Evolutionary conservation across 83 land plant genomes (phyloP), one percentile per base, ranked within the genome.

Genomic region (Larix sibirica): DNA sequence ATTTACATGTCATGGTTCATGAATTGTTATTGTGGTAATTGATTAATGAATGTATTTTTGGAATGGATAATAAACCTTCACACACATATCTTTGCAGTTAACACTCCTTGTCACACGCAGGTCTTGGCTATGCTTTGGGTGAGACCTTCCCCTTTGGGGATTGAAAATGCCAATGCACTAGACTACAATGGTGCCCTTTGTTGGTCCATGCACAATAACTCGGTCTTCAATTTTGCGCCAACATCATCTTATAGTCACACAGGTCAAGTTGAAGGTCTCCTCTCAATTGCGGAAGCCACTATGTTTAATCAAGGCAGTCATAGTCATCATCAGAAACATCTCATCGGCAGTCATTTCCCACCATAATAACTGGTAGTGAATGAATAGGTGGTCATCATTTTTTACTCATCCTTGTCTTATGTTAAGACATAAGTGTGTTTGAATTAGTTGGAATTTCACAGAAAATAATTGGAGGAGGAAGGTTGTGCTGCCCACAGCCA

Each of bases 321-420:
- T 38, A 23, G 20, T 71, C 76, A 71, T 40, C 44, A 33, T 16
- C n/a, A 42, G 9, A 71, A 38, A 21, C 50, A 71, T 38, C 76
- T 38, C 42, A 21, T 71, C 76, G 73, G 40, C 33, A 42, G 73
- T 68, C 73, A 68, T 33, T 68, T 68, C 73, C 73, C 31, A 33
- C 31, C 73, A 31, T 40, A 68, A 68, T 40, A 68, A 40, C 36
- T 68, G 73, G 42, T 13, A 40, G 33, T 68, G 73, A 68, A 33
- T 68, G 73, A 68, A 68, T 54, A 71, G 24, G 23, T 50, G 2
- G 10, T 50, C n/a, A 54, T 71, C 50, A 31, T 71, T 40, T 71
- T 50, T 20, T 50, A 71, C n/a, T 71, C 76, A 50, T 71, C 76
- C 76, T 38, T 71, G 76, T 71, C 76, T 47, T 71, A 50, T 36